Conservation (phyloP, 2,329 filamentous ascomycete species). For the Arachnomyces sp. region DNA sequence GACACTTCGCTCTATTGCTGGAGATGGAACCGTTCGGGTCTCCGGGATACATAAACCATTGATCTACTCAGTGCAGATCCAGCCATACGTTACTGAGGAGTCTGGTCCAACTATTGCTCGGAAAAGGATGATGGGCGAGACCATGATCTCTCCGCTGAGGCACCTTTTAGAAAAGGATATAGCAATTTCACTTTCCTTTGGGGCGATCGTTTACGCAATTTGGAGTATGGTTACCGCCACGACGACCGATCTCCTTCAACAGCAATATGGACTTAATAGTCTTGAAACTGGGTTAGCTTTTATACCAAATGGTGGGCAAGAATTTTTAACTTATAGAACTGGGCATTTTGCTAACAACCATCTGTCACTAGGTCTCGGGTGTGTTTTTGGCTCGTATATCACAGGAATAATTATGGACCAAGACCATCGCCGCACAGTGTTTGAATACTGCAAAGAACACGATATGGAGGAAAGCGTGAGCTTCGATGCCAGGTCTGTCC, state of each 20-base stretch:
- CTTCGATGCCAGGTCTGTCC: too few species aligned
- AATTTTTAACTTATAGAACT: too few species aligned
- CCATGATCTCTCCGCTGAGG: constrained; percentile 29
- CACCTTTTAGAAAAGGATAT: constrained; percentile 42
- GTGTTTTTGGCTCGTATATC: constrained; percentile 46
- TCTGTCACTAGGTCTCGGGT: constrained; percentile 50
- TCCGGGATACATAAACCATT: constrained; percentile 11
- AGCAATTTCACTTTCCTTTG: constrained; percentile 40
- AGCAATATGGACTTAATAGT: constrained; percentile 36
- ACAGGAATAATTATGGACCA: constrained; percentile 47
- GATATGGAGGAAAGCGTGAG: constrained; percentile 11
- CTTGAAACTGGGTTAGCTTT: constrained; percentile 46
- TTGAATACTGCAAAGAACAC: constrained; percentile 16
- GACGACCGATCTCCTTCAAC: constrained; percentile 44
- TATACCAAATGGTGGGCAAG: constrained; percentile 49
- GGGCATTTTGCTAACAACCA: too few species aligned
- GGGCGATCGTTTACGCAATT: constrained; percentile 46
- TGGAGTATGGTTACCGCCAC: constrained; percentile 52
- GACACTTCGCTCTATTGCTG: constrained; percentile 31
- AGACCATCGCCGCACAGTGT: constrained; percentile 42
- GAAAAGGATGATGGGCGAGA: too few species aligned
- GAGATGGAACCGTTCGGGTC: constrained; percentile 20
- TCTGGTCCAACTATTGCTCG: constrained; percentile 4
- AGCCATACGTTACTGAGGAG: constrained; percentile 4
- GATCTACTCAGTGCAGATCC: constrained; percentile 10